Evolutionary conservation across 352 stramenopile genomes (phyloP), one percentile per base, ranked within the genome.

Genomic region (Globisporangium spinosum): DNA sequence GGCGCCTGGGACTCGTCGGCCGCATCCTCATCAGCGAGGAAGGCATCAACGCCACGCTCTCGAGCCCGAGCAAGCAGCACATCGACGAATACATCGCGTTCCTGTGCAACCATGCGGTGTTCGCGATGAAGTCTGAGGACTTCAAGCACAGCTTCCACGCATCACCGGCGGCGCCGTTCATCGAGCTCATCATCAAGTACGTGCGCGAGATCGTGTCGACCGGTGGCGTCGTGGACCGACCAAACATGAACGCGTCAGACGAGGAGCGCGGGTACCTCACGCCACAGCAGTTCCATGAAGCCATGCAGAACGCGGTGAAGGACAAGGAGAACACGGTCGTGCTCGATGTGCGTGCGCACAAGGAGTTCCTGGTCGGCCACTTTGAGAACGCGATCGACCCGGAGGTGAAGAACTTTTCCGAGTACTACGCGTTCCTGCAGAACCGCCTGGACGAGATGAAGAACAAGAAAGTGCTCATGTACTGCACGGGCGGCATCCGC

Each of bases 1-100:
- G 73, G n/a, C 62, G 72, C 23, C 71, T 93, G n/a, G 76, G 75
- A 0, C 78, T 94, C 25, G 72, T 85, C 29, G 87, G 87, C 9
- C 80, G 87, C 68, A 83, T 93, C 43, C 77, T 91, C 35, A 87
- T 95, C 67, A 88, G 79, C 61, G 75, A 85, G n/a, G 87, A 95
- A 72, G 87, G 87, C 65, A 89, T 95, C 71, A 95, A 95, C 72
- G 87, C 85, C 51, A 93, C 86, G 67, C 80, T 95, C 38, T 85
- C 77, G 38, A 86, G 82, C 59, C 45, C 79, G 17, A 76, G 64
- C 22, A 69, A 72, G 2, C 62, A 65, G 15, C 62, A 72, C 12
- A 75, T 95, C 60, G 80, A 91, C 62, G 75, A 84, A 73, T 95
- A 95, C 70, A 84, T 89, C 25, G 64, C 70, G 13, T 80, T 75